A percentile compares a stretch with the other conserved stretches of the same genome.
phyloP scores from a whole-genome alignment of 768 basidiomycete genomes.

The Tylopilus felleus region DNA sequence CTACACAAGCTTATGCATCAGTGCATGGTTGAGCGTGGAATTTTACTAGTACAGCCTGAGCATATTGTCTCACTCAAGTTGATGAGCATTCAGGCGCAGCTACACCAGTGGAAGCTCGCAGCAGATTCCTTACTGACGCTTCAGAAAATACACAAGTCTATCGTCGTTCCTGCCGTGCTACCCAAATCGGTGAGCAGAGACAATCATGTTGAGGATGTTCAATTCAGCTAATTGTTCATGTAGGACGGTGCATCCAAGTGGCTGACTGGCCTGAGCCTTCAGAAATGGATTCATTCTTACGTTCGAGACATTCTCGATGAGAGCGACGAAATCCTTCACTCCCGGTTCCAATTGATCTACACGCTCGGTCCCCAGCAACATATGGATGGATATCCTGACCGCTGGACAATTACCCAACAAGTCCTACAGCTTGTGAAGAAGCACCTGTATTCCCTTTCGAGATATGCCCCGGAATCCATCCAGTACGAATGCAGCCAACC shows the following conservation, averaged over 20 bases:
- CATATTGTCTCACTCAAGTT: conserved; percentile 49
- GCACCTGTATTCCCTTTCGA: not conserved
- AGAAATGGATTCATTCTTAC: conserved; percentile 17
- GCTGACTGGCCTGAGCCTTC: conserved; percentile 23
- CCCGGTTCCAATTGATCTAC: conserved; percentile 34
- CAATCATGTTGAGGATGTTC: too few relatives aligned
- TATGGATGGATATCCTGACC: conserved; percentile 31
- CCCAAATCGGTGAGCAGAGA: too few relatives aligned
- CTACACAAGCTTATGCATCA: conserved; percentile 32
- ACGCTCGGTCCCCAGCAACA: conserved; percentile 24
- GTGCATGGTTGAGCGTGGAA: conserved; percentile 21
- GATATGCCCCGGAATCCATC: not conserved
- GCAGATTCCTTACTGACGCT: not conserved
- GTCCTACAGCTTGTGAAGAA: conserved; percentile 8
- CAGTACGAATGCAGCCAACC: not conserved
- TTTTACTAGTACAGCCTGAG: conserved; percentile 48
- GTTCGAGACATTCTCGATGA: conserved; percentile 19
- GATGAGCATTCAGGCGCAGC: conserved; percentile 18
- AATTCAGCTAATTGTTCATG: too few relatives aligned
- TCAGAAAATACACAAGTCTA: not conserved
- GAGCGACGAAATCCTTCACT: conserved; percentile 16
- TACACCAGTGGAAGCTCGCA: not conserved
- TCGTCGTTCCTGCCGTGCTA: not conserved
- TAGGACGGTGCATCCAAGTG: not conserved
- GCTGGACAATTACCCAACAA: conserved; percentile 31